Conservation (phyloP, 257 asterid species). For the Plantago elongata region DNA sequence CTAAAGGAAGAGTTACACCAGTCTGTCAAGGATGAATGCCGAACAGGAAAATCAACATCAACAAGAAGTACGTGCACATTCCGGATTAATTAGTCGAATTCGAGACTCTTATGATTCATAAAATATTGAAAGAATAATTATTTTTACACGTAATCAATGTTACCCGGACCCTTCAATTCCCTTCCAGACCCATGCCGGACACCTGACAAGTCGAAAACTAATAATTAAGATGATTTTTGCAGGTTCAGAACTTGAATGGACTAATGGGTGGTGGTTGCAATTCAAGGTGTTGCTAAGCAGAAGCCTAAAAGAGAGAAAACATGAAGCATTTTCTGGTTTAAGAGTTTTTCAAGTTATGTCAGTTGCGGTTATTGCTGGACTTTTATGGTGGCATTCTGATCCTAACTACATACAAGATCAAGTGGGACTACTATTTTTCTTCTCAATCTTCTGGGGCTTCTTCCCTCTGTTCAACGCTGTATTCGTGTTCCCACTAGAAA, state of each 20-base stretch:
- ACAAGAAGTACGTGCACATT: constrained; percentile 34
- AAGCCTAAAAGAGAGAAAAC: constrained; percentile 71
- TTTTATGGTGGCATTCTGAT: constrained; percentile 91
- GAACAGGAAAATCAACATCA: constrained; percentile 25
- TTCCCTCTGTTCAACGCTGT: constrained; percentile 67
- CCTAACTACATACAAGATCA: constrained; percentile 79
- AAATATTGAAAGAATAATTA: too few relatives aligned
- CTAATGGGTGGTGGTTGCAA: constrained; percentile 81
- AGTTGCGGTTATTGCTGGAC: constrained; percentile 69
- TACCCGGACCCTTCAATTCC: too few relatives aligned
- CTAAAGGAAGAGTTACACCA: constrained; percentile 49
- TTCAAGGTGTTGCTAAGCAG: constrained; percentile 68
- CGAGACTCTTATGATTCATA: not conserved
- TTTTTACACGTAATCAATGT: too few relatives aligned
- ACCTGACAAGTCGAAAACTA: too few relatives aligned
- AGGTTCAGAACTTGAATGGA: constrained; percentile 67
- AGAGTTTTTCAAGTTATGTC: constrained; percentile 75
- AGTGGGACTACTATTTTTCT: constrained; percentile 84
- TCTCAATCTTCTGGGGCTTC: constrained; percentile 88
- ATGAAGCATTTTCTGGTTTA: constrained; percentile 66
- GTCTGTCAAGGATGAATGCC: constrained; percentile 16
- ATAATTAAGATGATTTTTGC: not conserved
- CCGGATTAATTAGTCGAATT: not conserved
- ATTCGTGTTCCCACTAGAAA: constrained; percentile 73
- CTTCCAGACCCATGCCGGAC: too few relatives aligned